Evolutionary conservation across 306 rosid genomes (phyloP).

Genomic region (Chamaecrista fasciculata): DNA sequence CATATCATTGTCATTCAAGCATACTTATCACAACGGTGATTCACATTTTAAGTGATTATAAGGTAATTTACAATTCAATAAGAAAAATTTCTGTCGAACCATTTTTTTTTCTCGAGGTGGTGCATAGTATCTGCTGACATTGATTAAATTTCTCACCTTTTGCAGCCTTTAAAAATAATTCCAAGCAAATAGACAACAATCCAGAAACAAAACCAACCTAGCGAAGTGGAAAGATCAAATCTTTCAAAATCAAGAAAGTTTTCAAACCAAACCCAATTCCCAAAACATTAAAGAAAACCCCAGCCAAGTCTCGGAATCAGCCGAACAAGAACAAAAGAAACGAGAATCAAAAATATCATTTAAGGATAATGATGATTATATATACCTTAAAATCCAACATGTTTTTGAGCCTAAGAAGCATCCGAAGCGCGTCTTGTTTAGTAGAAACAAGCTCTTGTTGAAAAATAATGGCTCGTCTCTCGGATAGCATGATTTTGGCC

Average conservation of each 20-base stretch:
- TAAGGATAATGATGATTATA: neutral
- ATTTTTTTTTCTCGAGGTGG: neutral
- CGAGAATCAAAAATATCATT: slow-evolving; percentile 28
- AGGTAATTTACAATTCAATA: neutral
- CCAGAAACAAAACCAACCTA: slow-evolving; percentile 12
- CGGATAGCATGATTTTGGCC: slow-evolving; percentile 66
- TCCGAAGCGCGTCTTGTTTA: slow-evolving; percentile 65
- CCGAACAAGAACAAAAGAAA: neutral
- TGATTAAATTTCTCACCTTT: neutral
- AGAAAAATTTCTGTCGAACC: neutral
- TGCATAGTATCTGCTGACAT: slow-evolving; percentile 1
- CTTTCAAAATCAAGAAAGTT: slow-evolving; percentile 20
- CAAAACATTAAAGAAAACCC: slow-evolving; percentile 20
- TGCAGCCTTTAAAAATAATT: neutral
- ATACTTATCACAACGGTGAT: slow-evolving; percentile 18
- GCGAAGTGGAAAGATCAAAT: slow-evolving; percentile 23
- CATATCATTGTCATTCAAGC: slow-evolving; percentile 16
- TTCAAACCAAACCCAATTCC: slow-evolving; percentile 33
- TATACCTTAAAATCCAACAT: slow-evolving; percentile 71
- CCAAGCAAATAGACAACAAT: slow-evolving; percentile 20
- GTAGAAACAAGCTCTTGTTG: slow-evolving; percentile 56
- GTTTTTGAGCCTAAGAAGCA: slow-evolving; percentile 73
- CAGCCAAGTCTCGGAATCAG: slow-evolving; percentile 19
- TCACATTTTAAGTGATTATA: slow-evolving; percentile 18
- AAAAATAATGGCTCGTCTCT: slow-evolving; percentile 51